Conservation (phyloP, 2,329 filamentous ascomycete species). For the Arthrobotrys conoides region DNA sequence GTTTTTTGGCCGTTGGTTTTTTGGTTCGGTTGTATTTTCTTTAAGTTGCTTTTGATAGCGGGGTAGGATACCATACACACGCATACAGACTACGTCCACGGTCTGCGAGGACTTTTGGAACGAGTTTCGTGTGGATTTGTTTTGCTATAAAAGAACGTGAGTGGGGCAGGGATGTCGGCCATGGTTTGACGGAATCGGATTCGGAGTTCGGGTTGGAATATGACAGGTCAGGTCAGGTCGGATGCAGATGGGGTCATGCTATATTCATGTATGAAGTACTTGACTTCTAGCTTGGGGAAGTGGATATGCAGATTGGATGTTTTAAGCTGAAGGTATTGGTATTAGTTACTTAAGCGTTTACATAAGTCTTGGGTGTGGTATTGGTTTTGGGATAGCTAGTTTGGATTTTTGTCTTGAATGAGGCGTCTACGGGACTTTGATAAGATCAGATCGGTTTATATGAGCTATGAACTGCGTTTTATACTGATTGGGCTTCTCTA, state of each 20-base stretch:
- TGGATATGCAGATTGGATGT: neutral
- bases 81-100: neutral
- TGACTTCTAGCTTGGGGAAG: neutral
- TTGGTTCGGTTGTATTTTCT: neutral
- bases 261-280: too few species aligned
- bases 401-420: neutral
- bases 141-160: conserved; percentile 13
- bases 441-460: neutral
- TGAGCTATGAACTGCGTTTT: too few species aligned
- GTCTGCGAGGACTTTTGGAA: neutral
- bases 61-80: conserved; percentile 4
- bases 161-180: neutral
- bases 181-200: conserved; percentile 1
- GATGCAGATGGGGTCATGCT: neutral
- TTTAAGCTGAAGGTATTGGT: neutral
- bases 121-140: neutral
- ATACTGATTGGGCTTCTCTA: too few species aligned
- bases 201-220: conserved; percentile 1
- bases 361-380: neutral
- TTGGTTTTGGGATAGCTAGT: neutral
- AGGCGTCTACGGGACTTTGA: neutral
- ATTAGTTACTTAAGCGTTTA: too few species aligned
- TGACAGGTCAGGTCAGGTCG: neutral
- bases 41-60: conserved; percentile 22
- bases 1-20: neutral